Percentiles rank a stretch among this genome's conserved stretches.
These are phyloP conservation scores for Fusarium transvaalense DNA, from an alignment of 2,329 filamentous ascomycete species.

Conservation along the genomic window DNA sequence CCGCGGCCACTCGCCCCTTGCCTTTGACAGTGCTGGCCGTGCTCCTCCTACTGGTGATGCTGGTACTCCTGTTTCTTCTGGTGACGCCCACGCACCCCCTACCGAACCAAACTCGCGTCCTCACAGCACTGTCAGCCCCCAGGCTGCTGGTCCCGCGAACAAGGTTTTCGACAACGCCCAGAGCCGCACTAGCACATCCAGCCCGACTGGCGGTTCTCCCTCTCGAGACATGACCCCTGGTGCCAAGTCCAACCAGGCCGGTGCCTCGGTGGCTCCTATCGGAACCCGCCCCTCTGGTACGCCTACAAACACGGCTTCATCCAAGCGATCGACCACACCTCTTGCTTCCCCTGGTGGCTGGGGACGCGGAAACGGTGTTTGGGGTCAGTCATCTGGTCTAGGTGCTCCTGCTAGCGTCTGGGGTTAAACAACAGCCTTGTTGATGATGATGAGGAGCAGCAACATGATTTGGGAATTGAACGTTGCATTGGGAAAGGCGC, in stretches of 20 bases:
- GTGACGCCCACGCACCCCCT: slow-evolving; percentile 63
- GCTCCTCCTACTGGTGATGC: slow-evolving; percentile 54
- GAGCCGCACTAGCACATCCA: slow-evolving; percentile 86
- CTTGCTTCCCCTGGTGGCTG: slow-evolving; percentile 89
- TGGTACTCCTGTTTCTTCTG: slow-evolving; percentile 57
- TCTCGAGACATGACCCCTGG: slow-evolving; percentile 72
- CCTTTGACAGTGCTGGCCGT: slow-evolving; percentile 72
- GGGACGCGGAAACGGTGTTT: slow-evolving; percentile 84
- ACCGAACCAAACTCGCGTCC: slow-evolving; percentile 72
- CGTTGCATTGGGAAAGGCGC: slow-evolving; percentile 49
- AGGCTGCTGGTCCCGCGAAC: slow-evolving; percentile 67
- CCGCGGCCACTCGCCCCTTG: slow-evolving; percentile 83
- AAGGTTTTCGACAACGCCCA: slow-evolving; percentile 73
- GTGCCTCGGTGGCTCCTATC: slow-evolving; percentile 85
- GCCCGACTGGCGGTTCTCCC: slow-evolving; percentile 81
- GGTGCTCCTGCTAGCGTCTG: slow-evolving; percentile 94
- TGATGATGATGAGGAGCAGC: slow-evolving; percentile 10
- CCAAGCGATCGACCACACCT: slow-evolving; percentile 88
- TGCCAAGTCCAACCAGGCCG: slow-evolving; percentile 66
- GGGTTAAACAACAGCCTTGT: slow-evolving; percentile 69
- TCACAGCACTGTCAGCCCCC: slow-evolving; percentile 88
- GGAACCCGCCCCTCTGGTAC: slow-evolving; percentile 83
- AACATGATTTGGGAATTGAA: slow-evolving; percentile 33
- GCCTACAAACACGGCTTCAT: slow-evolving; percentile 62
- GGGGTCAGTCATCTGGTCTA: slow-evolving; percentile 84